Evolutionary conservation across 768 basidiomycete genomes (phyloP).

Genomic region (Mycena alexandri): DNA sequence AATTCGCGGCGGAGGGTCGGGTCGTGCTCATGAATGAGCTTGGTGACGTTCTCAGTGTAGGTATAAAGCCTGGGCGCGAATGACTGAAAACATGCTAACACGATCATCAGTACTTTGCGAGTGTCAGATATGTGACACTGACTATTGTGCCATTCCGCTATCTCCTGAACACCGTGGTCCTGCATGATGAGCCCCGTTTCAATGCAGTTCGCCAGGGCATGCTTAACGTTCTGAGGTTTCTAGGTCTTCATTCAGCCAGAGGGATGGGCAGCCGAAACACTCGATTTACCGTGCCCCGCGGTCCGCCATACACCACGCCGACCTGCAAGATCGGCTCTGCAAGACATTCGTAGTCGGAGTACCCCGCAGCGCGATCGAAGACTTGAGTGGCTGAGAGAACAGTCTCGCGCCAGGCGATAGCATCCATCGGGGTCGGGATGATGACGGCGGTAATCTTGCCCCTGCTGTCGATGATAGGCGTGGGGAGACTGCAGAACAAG

Average conservation of each 20-base stretch:
- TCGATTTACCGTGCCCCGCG: background rate
- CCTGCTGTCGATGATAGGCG: background rate
- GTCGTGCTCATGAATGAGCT: background rate
- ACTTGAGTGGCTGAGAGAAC: background rate
- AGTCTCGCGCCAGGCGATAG: background rate
- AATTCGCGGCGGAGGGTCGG: background rate
- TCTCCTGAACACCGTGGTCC: background rate
- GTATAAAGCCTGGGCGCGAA: background rate
- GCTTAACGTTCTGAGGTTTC: slow-evolving; percentile 1
- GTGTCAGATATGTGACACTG: background rate
- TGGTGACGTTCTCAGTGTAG: background rate
- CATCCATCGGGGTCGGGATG: background rate
- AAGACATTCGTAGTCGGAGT: background rate
- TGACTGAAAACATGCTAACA: background rate
- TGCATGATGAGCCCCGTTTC: background rate
- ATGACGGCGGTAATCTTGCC: background rate
- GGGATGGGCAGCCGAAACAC: too few relatives aligned
- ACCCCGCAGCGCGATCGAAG: background rate
- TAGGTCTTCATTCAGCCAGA: background rate
- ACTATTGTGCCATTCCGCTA: background rate
- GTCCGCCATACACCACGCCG: background rate
- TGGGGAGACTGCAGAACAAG: background rate
- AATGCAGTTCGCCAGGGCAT: background rate
- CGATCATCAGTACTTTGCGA: background rate
- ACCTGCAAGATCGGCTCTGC: background rate